A percentile compares a stretch with the other conserved stretches of the same genome.
phyloP scores from a whole-genome alignment of 176 grass and related monocot genomes.

The Avena atlantica region DNA sequence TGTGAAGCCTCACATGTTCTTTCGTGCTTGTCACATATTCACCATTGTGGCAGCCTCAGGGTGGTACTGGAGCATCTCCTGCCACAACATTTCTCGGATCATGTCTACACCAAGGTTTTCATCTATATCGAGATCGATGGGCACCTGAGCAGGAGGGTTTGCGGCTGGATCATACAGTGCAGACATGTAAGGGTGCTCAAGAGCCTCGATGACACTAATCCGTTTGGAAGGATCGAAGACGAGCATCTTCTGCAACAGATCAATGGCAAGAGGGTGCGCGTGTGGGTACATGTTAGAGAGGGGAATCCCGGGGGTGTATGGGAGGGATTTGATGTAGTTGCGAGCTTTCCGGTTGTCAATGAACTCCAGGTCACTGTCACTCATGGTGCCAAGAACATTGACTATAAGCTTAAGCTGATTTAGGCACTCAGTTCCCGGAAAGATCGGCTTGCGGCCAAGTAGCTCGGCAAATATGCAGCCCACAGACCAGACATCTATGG shows the following conservation, averaged over 20 bases:
- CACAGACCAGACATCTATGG: conserved; percentile 68
- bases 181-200: conserved; percentile 66
- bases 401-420: conserved; percentile 65
- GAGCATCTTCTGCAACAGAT: conserved; percentile 67
- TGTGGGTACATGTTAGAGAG: conserved; percentile 48
- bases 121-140: conserved; percentile 59
- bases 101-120: conserved; percentile 59
- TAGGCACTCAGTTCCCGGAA: conserved; percentile 61
- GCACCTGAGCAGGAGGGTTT: conserved; percentile 63
- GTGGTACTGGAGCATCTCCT: conserved; percentile 66
- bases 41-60: conserved; percentile 40
- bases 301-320: conserved; percentile 53
- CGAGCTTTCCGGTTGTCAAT: conserved; percentile 61
- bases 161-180: conserved; percentile 55
- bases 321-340: conserved; percentile 63
- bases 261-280: conserved; percentile 62
- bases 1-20: conserved; percentile 47
- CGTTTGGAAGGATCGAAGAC: conserved; percentile 63
- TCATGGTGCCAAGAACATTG: conserved; percentile 63
- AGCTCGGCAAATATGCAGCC: conserved; percentile 73
- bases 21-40: conserved; percentile 49
- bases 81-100: conserved; percentile 69
- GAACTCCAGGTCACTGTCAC: conserved; percentile 56
- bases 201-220: conserved; percentile 58
- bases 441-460: conserved; percentile 66